Percentiles rank a stretch among this genome's conserved stretches.
phyloP scores from a whole-genome alignment of 2,329 filamentous ascomycete species.

The Stagonosporopsis chrysanthemi region DNA sequence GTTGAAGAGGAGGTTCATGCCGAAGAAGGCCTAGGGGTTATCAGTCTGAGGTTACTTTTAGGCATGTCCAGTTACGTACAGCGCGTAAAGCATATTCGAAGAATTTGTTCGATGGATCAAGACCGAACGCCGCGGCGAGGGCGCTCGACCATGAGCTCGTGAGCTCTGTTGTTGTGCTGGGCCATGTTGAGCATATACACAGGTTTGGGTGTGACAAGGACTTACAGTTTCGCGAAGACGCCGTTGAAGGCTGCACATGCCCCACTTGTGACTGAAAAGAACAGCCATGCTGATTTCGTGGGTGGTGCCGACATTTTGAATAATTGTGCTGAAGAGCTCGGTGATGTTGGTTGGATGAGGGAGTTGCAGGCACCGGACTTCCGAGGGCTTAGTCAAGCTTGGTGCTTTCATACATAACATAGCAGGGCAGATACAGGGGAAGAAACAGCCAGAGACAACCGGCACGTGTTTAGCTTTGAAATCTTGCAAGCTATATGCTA shows the following conservation, averaged over 20 bases:
- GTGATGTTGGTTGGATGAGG: slow-evolving; percentile 8
- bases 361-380: slow-evolving; percentile 21
- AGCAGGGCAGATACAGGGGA: neutral
- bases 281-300: slow-evolving; percentile 57
- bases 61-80: slow-evolving; percentile 38
- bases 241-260: slow-evolving; percentile 82
- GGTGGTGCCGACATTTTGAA: slow-evolving; percentile 33
- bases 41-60: neutral
- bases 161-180: slow-evolving; percentile 66
- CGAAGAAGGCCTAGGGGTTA: slow-evolving; percentile 71
- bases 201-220: slow-evolving; percentile 25
- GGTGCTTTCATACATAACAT: neutral
- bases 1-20: slow-evolving; percentile 76
- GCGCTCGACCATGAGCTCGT: slow-evolving; percentile 62
- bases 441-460: neutral
- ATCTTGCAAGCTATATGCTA: neutral
- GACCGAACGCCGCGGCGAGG: slow-evolving; percentile 57
- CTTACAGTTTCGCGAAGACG: slow-evolving; percentile 82
- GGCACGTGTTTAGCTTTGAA: neutral
- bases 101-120: slow-evolving; percentile 55
- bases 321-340: neutral
- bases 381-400: slow-evolving; percentile 28
- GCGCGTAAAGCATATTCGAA: slow-evolving; percentile 61
- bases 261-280: slow-evolving; percentile 75
- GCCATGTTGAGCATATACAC: slow-evolving; percentile 18